Conservation (phyloP, 2,329 filamentous ascomycete genomes). For the Colletotrichum cereale region DNA sequence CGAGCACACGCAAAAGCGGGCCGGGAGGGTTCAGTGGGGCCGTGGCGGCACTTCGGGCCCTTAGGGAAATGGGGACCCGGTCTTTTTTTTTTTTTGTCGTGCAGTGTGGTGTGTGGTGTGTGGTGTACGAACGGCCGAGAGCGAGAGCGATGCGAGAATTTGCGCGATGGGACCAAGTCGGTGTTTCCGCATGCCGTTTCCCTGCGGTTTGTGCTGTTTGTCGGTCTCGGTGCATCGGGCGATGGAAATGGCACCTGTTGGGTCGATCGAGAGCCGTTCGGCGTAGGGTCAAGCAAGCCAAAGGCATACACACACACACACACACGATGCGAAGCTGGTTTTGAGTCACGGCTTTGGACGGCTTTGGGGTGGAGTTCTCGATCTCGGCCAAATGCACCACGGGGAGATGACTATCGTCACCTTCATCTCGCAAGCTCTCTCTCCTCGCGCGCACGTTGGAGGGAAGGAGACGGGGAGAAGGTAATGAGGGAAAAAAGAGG, state of each 20-base stretch:
- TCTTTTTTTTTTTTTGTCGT: neutral
- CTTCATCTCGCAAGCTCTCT: constrained; percentile 3
- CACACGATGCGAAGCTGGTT: neutral
- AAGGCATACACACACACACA: neutral
- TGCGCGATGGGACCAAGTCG: constrained; percentile 9
- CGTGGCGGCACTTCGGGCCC: constrained; percentile 39
- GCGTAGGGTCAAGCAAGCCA: neutral
- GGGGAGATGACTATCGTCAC: constrained; percentile 4
- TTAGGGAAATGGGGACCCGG: constrained; percentile 6
- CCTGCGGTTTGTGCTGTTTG: neutral
- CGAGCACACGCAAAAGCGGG: constrained; percentile 19
- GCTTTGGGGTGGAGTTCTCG: neutral
- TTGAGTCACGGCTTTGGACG: neutral
- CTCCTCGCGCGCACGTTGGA: neutral
- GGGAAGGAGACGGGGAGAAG: neutral
- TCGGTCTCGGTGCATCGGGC: neutral
- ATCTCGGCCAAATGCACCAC: neutral
- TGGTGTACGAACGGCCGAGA: constrained; percentile 20
- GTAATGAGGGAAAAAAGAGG: neutral
- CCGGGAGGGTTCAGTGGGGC: neutral
- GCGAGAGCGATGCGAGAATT: constrained; percentile 28
- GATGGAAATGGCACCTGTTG: neutral
- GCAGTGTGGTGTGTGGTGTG: neutral
- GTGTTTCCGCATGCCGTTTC: neutral
- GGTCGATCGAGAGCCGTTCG: neutral